These are phyloP conservation scores for Hyparrhenia diplandra DNA, from an alignment of 176 grass and related monocot species.

Conservation along the genomic window DNA sequence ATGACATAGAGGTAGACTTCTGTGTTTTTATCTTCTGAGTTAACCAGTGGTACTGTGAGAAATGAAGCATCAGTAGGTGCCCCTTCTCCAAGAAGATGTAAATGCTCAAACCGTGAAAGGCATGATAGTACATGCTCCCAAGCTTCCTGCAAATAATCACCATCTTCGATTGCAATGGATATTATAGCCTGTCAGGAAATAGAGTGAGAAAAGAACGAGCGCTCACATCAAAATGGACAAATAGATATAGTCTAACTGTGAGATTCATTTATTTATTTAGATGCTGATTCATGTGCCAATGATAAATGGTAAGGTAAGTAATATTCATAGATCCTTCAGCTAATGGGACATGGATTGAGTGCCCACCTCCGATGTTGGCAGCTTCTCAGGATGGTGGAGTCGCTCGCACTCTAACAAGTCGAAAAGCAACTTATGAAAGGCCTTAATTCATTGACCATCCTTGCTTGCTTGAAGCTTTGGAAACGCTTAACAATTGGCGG, in stretches of 20 bases:
- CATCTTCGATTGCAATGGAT: constrained; percentile 95
- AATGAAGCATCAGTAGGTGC: constrained; percentile 95
- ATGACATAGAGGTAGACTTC: constrained; percentile 30
- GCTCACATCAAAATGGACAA: neutral
- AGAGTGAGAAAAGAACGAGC: too few species aligned
- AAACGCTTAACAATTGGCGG: neutral
- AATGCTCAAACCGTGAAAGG: constrained; percentile 96
- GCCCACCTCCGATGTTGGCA: neutral
- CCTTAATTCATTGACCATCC: neutral
- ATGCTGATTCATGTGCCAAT: neutral
- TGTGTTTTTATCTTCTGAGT: constrained; percentile 53
- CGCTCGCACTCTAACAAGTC: neutral
- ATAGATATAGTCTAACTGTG: neutral
- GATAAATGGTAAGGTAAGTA: constrained; percentile 12
- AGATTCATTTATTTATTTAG: neutral
- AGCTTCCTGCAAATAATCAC: constrained; percentile 91
- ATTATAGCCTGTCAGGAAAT: constrained; percentile 75
- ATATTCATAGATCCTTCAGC: neutral
- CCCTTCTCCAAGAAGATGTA: constrained; percentile 91
- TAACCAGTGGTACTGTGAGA: constrained; percentile 66
- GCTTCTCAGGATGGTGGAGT: neutral
- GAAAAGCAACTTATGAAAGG: neutral
- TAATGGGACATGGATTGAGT: neutral
- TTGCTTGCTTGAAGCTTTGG: neutral
- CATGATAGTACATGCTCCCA: constrained; percentile 98